Percentiles rank a stretch among this genome's conserved stretches.
Conservation (phyloP, 2,329 filamentous ascomycete species). For the Microsporum audouinii region DNA sequence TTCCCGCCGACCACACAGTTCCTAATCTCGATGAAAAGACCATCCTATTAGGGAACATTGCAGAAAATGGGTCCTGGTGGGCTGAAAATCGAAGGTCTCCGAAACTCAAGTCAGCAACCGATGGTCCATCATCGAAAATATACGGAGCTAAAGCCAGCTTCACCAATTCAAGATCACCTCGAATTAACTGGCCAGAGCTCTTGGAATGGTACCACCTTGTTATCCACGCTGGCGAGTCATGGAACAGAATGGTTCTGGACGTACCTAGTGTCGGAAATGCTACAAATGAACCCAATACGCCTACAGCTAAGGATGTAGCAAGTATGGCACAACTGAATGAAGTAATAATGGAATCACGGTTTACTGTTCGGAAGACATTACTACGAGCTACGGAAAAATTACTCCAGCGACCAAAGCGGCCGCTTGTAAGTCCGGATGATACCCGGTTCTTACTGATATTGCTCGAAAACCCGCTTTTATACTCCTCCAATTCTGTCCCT, state of each 20-base stretch:
- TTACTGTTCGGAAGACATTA: conserved; percentile 57
- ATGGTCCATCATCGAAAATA: conserved; percentile 25
- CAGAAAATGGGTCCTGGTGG: conserved; percentile 77
- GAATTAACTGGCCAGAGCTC: conserved; percentile 63
- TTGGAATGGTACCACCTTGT: conserved; percentile 63
- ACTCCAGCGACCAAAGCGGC: conserved; percentile 65
- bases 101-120: conserved; percentile 22
- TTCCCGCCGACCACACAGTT: conserved; percentile 26
- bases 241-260: conserved; percentile 52
- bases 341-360: conserved; percentile 50
- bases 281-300: conserved; percentile 12
- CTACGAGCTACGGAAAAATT: conserved; percentile 69
- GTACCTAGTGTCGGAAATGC: conserved; percentile 21
- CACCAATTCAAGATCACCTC: conserved; percentile 51
- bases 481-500: conserved; percentile 31
- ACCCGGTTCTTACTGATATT: conserved; percentile 68
- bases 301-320: conserved; percentile 33
- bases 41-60: conserved; percentile 60
- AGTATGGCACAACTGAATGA: conserved; percentile 39
- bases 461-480: conserved; percentile 65
- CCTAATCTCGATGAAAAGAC: conserved; percentile 64
- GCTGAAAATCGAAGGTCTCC: conserved; percentile 45
- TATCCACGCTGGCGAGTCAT: conserved; percentile 55
- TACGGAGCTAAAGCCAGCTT: conserved; percentile 18
- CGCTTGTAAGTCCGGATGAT: conserved; percentile 56